Percentiles rank a stretch among this genome's conserved stretches.
Evolutionary conservation across 139 green algal species (phyloP).

Genomic region (Volvox africanus): DNA sequence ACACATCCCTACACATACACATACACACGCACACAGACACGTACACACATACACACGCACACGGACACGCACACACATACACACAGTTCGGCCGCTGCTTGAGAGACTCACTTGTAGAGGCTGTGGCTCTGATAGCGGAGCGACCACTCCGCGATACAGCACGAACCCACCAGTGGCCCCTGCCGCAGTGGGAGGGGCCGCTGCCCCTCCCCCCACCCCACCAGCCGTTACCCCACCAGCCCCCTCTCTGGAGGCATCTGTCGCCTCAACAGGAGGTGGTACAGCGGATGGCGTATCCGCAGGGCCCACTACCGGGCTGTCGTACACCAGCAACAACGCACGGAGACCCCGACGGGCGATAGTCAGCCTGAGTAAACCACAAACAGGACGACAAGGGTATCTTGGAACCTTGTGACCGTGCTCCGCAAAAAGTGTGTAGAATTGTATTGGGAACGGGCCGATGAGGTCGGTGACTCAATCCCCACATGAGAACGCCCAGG

Average conservation of each 20-base stretch:
- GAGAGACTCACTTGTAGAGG: background rate
- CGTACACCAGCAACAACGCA: background rate
- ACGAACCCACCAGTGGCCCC: background rate
- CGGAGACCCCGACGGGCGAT: background rate
- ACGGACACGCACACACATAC: background rate
- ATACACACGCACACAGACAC: background rate
- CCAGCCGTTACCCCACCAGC: background rate
- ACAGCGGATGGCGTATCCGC: background rate
- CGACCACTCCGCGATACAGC: background rate
- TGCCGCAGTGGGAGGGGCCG: too few relatives aligned
- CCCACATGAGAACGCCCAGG: too few relatives aligned
- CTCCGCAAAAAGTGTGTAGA: too few relatives aligned
- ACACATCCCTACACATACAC: background rate
- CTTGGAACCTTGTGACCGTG: too few relatives aligned
- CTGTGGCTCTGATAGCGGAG: background rate
- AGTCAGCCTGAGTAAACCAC: background rate
- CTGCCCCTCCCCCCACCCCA: background rate
- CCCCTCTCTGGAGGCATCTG: background rate
- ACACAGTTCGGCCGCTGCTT: background rate
- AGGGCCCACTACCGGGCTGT: background rate
- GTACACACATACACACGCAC: too few relatives aligned
- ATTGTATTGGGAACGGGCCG: too few relatives aligned
- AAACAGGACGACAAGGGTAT: too few relatives aligned
- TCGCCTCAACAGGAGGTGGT: too few relatives aligned
- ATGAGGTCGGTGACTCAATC: too few relatives aligned